A percentile compares a stretch with the other conserved stretches of the same genome.
These are phyloP conservation scores for Rhizopogon salebrosus DNA, from an alignment of 768 basidiomycete species.

Conservation along the genomic window DNA sequence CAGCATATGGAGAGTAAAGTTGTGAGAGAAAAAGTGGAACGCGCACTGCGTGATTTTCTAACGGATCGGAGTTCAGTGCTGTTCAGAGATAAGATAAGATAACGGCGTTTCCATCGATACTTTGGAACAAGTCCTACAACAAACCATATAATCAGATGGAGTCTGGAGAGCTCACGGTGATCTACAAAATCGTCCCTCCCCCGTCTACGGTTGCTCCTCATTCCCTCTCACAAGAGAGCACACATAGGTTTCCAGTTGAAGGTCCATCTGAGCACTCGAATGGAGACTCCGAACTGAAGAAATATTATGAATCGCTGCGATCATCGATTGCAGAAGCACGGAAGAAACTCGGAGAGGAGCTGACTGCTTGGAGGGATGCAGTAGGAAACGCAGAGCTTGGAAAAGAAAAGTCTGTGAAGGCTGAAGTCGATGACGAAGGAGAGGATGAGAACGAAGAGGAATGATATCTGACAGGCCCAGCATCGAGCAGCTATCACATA, in stretches of 20 bases:
- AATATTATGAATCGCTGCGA: slow-evolving; percentile 49
- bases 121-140: not conserved
- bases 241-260: slow-evolving; percentile 20
- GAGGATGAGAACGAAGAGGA: slow-evolving; percentile 38
- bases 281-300: slow-evolving; percentile 2
- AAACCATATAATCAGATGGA: slow-evolving; percentile 13
- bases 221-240: slow-evolving; percentile 16
- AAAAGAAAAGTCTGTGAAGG: slow-evolving; percentile 47
- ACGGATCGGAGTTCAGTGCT: slow-evolving; percentile 11
- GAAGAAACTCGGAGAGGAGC: slow-evolving; percentile 53
- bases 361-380: slow-evolving; percentile 72
- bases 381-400: slow-evolving; percentile 59
- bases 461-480: not conserved
- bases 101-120: not conserved
- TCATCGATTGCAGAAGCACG: slow-evolving; percentile 47
- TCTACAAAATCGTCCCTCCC: slow-evolving; percentile 20
- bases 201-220: slow-evolving; percentile 9
- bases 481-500: not conserved
- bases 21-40: not conserved
- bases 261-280: slow-evolving; percentile 4
- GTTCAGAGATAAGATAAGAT: slow-evolving; percentile 16
- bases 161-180: slow-evolving; percentile 9
- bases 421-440: slow-evolving; percentile 40
- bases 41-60: not conserved
- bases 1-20: slow-evolving; percentile 8